Percentiles rank a stretch among this genome's conserved stretches.
These are phyloP conservation scores for Asterionellopsis glacialis DNA, from an alignment of 108 stramenopile species.

Conservation along the genomic window DNA sequence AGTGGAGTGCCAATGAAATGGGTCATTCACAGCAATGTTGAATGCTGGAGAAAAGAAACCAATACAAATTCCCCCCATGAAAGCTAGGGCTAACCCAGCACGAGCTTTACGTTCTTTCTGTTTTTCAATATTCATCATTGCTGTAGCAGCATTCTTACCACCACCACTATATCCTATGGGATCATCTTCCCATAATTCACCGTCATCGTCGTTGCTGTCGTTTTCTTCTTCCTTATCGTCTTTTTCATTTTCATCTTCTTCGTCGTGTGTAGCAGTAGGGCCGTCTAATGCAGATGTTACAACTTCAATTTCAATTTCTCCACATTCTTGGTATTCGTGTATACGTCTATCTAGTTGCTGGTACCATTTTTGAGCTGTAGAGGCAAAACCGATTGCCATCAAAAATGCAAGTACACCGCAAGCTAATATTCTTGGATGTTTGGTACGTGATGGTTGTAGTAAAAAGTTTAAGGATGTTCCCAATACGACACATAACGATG, in stretches of 20 bases:
- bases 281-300: background rate
- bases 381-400: constrained; percentile 30
- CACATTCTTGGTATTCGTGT: background rate
- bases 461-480: constrained; percentile 36
- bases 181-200: background rate
- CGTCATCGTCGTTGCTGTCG: background rate
- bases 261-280: background rate
- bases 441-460: constrained; percentile 25
- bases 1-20: constrained; percentile 17
- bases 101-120: background rate
- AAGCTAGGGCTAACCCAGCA: constrained; percentile 20
- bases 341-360: background rate
- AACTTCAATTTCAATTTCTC: constrained; percentile 7
- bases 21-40: constrained; percentile 50
- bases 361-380: constrained; percentile 24
- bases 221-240: background rate
- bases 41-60: constrained; percentile 46
- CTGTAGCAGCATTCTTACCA: background rate
- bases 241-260: background rate
- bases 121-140: too few species aligned
- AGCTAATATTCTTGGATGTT: constrained; percentile 13
- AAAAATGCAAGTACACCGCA: constrained; percentile 24
- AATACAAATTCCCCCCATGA: constrained; percentile 33
- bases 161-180: background rate
- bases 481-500: constrained; percentile 34